phyloP scores from a whole-genome alignment of 2,329 filamentous ascomycete species.

The Pestalotiopsis sp. region DNA sequence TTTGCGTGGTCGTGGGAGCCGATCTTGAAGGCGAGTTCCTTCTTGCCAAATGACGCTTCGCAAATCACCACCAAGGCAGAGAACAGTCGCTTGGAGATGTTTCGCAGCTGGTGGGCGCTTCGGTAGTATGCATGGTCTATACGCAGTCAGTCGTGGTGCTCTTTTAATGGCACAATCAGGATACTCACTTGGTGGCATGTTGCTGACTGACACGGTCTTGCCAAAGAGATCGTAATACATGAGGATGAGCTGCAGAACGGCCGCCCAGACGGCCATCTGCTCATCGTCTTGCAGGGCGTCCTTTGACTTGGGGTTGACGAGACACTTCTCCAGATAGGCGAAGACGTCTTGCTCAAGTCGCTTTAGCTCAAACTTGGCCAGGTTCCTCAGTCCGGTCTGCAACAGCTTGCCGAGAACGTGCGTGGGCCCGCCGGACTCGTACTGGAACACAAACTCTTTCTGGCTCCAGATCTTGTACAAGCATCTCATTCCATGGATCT shows the following conservation, averaged over 20 bases:
- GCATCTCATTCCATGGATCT: constrained; percentile 50
- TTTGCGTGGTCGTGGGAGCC: background rate
- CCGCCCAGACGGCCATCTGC: constrained; percentile 49
- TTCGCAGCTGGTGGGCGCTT: constrained; percentile 18
- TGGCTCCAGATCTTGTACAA: constrained; percentile 54
- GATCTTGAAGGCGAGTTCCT: background rate
- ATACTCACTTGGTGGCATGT: constrained; percentile 3
- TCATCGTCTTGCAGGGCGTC: constrained; percentile 32
- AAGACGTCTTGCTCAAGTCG: constrained; percentile 29
- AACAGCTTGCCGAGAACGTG: constrained; percentile 41
- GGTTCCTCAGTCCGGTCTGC: constrained; percentile 26
- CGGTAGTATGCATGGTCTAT: constrained; percentile 15
- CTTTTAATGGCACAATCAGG: background rate
- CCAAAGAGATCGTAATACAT: constrained; percentile 47
- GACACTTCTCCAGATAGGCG: constrained; percentile 20
- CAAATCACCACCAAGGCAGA: constrained; percentile 33
- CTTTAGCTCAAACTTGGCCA: constrained; percentile 28
- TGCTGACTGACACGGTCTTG: constrained; percentile 6
- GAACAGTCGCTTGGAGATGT: constrained; percentile 25
- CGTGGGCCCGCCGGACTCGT: constrained; percentile 16
- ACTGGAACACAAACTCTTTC: constrained; percentile 42
- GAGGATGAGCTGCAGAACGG: constrained; percentile 53
- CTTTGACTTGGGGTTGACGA: constrained; percentile 14
- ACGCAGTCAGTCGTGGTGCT: background rate
- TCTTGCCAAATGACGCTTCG: constrained; percentile 22